Conservation (phyloP, 371 early-diverging fungal genomes). For the Mortierella sp. region DNA sequence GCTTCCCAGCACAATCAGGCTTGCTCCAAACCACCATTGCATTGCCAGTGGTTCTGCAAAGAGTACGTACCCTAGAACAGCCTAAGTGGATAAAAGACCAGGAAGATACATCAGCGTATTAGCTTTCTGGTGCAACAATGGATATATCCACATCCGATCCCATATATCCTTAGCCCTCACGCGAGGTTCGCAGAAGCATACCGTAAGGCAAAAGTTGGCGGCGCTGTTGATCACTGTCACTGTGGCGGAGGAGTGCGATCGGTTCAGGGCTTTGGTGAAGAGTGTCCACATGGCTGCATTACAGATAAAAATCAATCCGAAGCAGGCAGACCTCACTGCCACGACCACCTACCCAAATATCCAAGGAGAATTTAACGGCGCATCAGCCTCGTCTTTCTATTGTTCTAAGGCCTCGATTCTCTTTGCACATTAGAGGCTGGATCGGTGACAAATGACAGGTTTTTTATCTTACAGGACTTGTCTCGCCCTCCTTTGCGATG, state of each 20-base stretch:
- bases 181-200: no score
- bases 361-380: not conserved
- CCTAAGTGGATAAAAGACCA: conserved; percentile 59
- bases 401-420: no score
- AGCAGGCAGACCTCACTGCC: conserved; percentile 62
- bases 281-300: conserved; percentile 87
- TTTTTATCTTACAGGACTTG: conserved; percentile 47
- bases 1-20: conserved; percentile 73
- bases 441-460: no score
- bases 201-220: conserved; percentile 78
- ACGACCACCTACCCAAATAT: conserved; percentile 47
- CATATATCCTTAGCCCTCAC: no score
- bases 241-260: conserved; percentile 73
- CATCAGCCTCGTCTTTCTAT: no score
- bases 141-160: no score
- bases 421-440: no score
- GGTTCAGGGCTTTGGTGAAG: conserved; percentile 81
- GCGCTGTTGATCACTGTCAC: conserved; percentile 81
- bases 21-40: conserved; percentile 84
- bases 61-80: conserved; percentile 70
- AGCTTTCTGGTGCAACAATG: no score
- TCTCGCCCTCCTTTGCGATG: conserved; percentile 48
- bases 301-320: conserved; percentile 69
- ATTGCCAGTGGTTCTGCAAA: conserved; percentile 76
- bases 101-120: no score